A percentile compares a stretch with the other conserved stretches of the same genome.
phyloP scores from a whole-genome alignment of 176 grass and related monocot species.

The Oryza officinalis region DNA sequence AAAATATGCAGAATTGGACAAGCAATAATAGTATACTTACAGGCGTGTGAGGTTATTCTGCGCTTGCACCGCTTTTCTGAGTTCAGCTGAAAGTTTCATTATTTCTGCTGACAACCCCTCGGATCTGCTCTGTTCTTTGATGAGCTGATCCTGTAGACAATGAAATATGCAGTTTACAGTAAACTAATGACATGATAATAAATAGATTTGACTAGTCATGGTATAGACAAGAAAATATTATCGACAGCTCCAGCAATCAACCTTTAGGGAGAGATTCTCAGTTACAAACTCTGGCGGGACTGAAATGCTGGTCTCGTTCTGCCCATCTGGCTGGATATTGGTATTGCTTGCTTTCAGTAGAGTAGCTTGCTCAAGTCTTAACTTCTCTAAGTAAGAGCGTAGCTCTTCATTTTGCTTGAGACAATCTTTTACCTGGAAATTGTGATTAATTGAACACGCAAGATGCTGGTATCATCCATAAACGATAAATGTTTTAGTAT shows the following conservation, averaged over 20 bases:
- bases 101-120: slow-evolving; percentile 67
- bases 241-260: slow-evolving; percentile 35
- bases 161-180: slow-evolving; percentile 23
- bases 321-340: slow-evolving; percentile 44
- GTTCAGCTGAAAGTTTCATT: slow-evolving; percentile 86
- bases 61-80: slow-evolving; percentile 70
- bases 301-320: slow-evolving; percentile 49
- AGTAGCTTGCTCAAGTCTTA: slow-evolving; percentile 64
- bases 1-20: neutral
- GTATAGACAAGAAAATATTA: slow-evolving; percentile 12
- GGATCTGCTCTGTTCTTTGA: slow-evolving; percentile 77
- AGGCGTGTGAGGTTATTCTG: slow-evolving; percentile 64
- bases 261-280: slow-evolving; percentile 72
- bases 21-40: slow-evolving; percentile 52
- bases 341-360: slow-evolving; percentile 44
- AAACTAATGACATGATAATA: slow-evolving; percentile 13
- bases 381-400: slow-evolving; percentile 61
- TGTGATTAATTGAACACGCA: slow-evolving; percentile 22
- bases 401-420: slow-evolving; percentile 93
- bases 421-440: slow-evolving; percentile 87
- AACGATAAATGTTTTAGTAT: neutral
- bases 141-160: slow-evolving; percentile 62
- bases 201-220: slow-evolving; percentile 6
- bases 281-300: slow-evolving; percentile 50
- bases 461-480: neutral